These are phyloP conservation scores for Spathaspora sp. DNA, from an alignment of 805 yeast genomes.

Conservation along the genomic window DNA sequence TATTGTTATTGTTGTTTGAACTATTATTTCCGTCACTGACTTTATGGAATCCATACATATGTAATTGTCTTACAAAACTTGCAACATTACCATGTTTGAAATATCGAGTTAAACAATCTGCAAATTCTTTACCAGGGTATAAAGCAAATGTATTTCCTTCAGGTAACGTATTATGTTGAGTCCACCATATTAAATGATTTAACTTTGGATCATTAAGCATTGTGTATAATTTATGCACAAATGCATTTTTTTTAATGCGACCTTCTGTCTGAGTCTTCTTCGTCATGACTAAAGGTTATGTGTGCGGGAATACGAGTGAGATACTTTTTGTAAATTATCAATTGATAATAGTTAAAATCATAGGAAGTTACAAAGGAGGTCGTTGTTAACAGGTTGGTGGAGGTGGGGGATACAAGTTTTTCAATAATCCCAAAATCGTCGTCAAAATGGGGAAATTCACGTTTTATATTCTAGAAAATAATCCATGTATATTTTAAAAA, in stretches of 20 bases:
- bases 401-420: neutral
- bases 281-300: conserved; percentile 14
- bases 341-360: neutral
- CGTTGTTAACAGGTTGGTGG: neutral
- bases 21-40: conserved; percentile 43
- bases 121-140: conserved; percentile 62
- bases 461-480: neutral
- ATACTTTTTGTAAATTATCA: neutral
- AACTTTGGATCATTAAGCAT: conserved; percentile 36
- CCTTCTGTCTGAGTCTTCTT: conserved; percentile 12
- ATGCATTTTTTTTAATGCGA: conserved; percentile 50
- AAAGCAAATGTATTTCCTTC: conserved; percentile 57
- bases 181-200: conserved; percentile 41
- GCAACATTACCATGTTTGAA: conserved; percentile 95
- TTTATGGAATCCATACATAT: conserved; percentile 96
- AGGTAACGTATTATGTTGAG: conserved; percentile 29
- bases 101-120: conserved; percentile 59
- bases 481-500: neutral
- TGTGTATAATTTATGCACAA: conserved; percentile 46
- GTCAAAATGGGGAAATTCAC: neutral
- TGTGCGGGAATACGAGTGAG: neutral
- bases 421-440: neutral
- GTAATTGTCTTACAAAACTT: conserved; percentile 87
- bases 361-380: neutral
- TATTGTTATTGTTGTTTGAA: conserved; percentile 4